Evolutionary conservation across 192 early-diverging fungal genomes (phyloP).

Genomic region (Spinellus fusiger): DNA sequence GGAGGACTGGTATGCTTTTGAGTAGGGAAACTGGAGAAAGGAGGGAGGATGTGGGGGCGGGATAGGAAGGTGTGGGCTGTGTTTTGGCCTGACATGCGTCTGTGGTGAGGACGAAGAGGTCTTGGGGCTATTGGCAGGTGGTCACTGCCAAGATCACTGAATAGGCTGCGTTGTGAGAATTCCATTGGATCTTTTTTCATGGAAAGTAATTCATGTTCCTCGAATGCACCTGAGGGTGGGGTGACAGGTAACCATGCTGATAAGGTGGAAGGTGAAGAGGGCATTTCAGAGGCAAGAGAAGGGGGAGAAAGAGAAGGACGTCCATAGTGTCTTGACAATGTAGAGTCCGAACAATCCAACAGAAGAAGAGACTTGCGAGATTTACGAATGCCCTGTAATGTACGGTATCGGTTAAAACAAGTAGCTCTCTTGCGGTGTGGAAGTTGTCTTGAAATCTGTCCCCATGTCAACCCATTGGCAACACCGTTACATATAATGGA

Average conservation of each 20-base stretch:
- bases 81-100: not conserved
- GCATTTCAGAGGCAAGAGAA: not conserved
- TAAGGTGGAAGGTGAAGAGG: not conserved
- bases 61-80: not conserved
- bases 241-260: not conserved
- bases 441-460: conserved; percentile 28
- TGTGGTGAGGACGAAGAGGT: not conserved
- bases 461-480: conserved; percentile 31
- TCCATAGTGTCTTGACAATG: not conserved
- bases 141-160: not conserved
- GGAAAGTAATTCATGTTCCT: not conserved
- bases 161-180: not conserved
- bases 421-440: conserved; percentile 33
- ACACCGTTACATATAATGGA: conserved; percentile 30
- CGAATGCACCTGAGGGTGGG: not conserved
- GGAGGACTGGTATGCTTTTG: not conserved
- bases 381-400: conserved; percentile 30
- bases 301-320: not conserved
- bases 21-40: not conserved
- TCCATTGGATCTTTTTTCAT: not conserved
- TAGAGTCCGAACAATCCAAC: not conserved
- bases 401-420: conserved; percentile 32
- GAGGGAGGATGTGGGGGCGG: not conserved
- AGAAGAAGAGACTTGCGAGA: conserved; percentile 15
- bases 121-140: too few relatives aligned